Conservation (phyloP, 768 basidiomycete species). For the Podaxis rugospora region DNA sequence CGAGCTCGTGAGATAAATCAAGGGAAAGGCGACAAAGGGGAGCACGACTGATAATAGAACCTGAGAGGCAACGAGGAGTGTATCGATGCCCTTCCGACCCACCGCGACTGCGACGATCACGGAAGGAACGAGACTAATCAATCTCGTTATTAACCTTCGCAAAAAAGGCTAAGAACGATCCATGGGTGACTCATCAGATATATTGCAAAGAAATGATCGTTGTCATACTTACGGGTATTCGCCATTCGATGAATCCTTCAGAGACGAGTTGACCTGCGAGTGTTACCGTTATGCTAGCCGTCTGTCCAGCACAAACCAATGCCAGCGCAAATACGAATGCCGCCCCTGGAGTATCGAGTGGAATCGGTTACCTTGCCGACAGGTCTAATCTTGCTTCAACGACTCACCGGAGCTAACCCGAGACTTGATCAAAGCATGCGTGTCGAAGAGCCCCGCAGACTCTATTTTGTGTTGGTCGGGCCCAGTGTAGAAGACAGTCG, state of each 20-base stretch:
- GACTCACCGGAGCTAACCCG: conserved; percentile 53
- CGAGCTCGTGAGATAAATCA: conserved; percentile 64
- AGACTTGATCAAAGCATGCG: conserved; percentile 52
- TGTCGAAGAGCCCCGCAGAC: conserved; percentile 69
- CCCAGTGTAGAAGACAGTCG: conserved; percentile 59
- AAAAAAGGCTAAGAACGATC: conserved; percentile 39
- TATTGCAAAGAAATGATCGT: not conserved
- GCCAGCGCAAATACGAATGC: conserved; percentile 74
- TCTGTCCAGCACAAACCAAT: conserved; percentile 71
- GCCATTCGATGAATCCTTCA: conserved; percentile 79
- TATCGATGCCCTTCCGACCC: conserved; percentile 61
- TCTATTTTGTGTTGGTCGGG: conserved; percentile 24
- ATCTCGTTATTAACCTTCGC: conserved; percentile 66
- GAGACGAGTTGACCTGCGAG: conserved; percentile 76
- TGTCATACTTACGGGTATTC: conserved; percentile 41
- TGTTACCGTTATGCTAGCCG: conserved; percentile 74
- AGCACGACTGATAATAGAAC: conserved; percentile 71
- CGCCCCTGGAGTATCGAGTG: conserved; percentile 37
- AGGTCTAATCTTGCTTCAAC: conserved; percentile 6
- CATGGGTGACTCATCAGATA: not conserved
- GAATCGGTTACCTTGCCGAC: not conserved
- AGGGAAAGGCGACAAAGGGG: conserved; percentile 70
- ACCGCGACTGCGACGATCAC: conserved; percentile 61
- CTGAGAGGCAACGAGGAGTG: conserved; percentile 72
- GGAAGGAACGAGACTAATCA: conserved; percentile 67